phyloP scores from a whole-genome alignment of 2,329 filamentous ascomycete species.

The Hypoxylon sp. region DNA sequence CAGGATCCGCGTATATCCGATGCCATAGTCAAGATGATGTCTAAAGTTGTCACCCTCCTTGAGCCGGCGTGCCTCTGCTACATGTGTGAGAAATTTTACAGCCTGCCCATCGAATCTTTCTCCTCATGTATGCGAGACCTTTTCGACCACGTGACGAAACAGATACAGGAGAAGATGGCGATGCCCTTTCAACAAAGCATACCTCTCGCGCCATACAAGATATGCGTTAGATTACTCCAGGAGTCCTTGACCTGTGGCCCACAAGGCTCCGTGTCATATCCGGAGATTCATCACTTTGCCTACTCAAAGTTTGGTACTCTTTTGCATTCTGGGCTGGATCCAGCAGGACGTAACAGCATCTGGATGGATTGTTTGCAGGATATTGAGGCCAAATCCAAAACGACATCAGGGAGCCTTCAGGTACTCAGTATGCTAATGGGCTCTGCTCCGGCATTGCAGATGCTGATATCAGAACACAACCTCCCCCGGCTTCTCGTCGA shows the following conservation, averaged over 20 bases:
- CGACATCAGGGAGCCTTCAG: conserved; percentile 77
- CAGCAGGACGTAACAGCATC: conserved; percentile 66
- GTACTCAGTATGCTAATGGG: conserved; percentile 64
- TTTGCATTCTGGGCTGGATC: conserved; percentile 62
- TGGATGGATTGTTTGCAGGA: conserved; percentile 74
- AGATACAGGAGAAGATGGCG: conserved; percentile 54
- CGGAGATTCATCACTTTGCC: conserved; percentile 71
- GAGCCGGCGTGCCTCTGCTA: conserved; percentile 64
- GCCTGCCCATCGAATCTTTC: conserved; percentile 69
- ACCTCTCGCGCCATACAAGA: conserved; percentile 53
- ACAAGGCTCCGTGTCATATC: conserved; percentile 64
- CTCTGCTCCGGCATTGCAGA: conserved; percentile 61
- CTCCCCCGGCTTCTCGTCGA: conserved; percentile 69
- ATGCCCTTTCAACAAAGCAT: conserved; percentile 18
- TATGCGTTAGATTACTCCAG: conserved; percentile 73
- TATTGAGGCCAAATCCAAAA: conserved; percentile 68
- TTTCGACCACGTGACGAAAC: conserved; percentile 64
- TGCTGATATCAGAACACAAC: conserved; percentile 68
- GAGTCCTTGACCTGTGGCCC: conserved; percentile 69
- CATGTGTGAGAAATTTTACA: conserved; percentile 74
- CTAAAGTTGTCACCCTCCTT: conserved; percentile 58
- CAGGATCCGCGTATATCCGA: conserved; percentile 87
- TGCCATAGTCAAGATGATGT: conserved; percentile 75
- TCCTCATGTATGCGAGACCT: conserved; percentile 69
- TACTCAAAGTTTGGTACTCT: conserved; percentile 68